Conservation (phyloP, 345 rosid genomes). For the Carallia pectinifolia region DNA sequence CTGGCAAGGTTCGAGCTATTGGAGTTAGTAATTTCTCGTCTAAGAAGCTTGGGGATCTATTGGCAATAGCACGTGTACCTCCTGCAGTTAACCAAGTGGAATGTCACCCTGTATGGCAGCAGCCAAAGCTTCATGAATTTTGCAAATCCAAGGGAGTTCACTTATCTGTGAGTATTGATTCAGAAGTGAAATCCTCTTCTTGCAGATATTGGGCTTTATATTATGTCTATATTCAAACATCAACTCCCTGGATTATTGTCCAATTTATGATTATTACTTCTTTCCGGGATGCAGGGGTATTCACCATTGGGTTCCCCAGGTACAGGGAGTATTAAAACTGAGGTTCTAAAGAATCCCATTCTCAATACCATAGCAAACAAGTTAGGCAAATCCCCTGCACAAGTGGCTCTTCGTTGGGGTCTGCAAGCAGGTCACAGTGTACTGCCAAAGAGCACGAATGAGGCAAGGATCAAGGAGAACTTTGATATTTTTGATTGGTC, state of each 20-base stretch:
- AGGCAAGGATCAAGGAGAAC: slow-evolving; percentile 44
- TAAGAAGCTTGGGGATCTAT: slow-evolving; percentile 49
- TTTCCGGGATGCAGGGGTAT: slow-evolving; percentile 40
- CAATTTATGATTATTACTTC: too few species aligned
- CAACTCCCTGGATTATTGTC: too few species aligned
- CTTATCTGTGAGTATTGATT: slow-evolving; percentile 41
- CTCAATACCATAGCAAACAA: slow-evolving; percentile 44
- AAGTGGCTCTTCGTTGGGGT: slow-evolving; percentile 68
- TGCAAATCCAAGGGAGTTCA: slow-evolving; percentile 65
- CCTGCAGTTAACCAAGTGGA: slow-evolving; percentile 61
- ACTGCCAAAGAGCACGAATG: slow-evolving; percentile 57
- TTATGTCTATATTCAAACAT: too few species aligned
- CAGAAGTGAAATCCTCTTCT: background rate
- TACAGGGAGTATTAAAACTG: slow-evolving; percentile 35
- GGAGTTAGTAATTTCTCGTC: slow-evolving; percentile 62
- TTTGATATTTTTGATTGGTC: slow-evolving; percentile 67
- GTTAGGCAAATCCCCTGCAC: slow-evolving; percentile 50
- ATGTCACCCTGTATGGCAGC: slow-evolving; percentile 63
- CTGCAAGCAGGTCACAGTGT: slow-evolving; percentile 64
- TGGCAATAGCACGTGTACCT: slow-evolving; percentile 16
- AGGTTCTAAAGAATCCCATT: slow-evolving; percentile 47
- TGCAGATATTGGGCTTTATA: too few species aligned
- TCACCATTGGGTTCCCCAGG: slow-evolving; percentile 61
- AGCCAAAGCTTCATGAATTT: slow-evolving; percentile 45
- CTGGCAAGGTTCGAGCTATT: slow-evolving; percentile 60